phyloP scores from a whole-genome alignment of 495 filamentous ascomycete genomes.

The Penicillium silybi region DNA sequence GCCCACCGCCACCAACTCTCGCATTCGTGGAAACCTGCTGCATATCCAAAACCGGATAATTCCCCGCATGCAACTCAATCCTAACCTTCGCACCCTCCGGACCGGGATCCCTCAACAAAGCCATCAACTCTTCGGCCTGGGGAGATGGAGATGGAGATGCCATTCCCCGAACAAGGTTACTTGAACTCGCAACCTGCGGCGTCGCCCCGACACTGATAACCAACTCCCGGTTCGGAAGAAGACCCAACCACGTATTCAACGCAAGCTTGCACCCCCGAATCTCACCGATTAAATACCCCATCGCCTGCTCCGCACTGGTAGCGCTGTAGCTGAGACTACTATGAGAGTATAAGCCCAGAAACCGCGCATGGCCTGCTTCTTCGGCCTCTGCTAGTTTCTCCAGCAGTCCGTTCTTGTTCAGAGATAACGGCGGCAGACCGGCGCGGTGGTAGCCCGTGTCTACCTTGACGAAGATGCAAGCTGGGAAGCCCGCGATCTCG shows the following conservation, averaged over 20 bases:
- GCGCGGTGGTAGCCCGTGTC: conserved; percentile 77
- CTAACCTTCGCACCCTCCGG: conserved; percentile 27
- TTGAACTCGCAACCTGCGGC: conserved; percentile 63
- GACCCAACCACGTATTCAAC: conserved; percentile 29
- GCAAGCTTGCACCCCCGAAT: conserved; percentile 54
- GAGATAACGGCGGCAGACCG: conserved; percentile 54
- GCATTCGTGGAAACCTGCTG: conserved; percentile 78
- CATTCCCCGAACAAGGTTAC: conserved; percentile 35
- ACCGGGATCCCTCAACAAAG: conserved; percentile 15
- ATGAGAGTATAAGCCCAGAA: conserved; percentile 76
- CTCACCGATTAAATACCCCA: conserved; percentile 57
- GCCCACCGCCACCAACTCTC: conserved; percentile 30
- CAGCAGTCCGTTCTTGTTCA: conserved; percentile 49
- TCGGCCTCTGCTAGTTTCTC: conserved; percentile 42
- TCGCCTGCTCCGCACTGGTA: conserved; percentile 48
- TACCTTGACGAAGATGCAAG: conserved; percentile 68
- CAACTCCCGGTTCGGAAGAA: conserved; percentile 34
- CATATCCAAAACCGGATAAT: conserved; percentile 72
- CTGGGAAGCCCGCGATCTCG: conserved; percentile 35
- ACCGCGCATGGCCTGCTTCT: conserved; percentile 26
- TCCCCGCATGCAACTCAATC: conserved; percentile 69
- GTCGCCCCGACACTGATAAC: conserved; percentile 76
- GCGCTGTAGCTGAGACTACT: conserved; percentile 68
- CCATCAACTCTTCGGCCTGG: conserved; percentile 19
- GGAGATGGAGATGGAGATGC: too few species aligned